Conservation (phyloP, 495 filamentous ascomycete species). For the Penicillium steckii region DNA sequence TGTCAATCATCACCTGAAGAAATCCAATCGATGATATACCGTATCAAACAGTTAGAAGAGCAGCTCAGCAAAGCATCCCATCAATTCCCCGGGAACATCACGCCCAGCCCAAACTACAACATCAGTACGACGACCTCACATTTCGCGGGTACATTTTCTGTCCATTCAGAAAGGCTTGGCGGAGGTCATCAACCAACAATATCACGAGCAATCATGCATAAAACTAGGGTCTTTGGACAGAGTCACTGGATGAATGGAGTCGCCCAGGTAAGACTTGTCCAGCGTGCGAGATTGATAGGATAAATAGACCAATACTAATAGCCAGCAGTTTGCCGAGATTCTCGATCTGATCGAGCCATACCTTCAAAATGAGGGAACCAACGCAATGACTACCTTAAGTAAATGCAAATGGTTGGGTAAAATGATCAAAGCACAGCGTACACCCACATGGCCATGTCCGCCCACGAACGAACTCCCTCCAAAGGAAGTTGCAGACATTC, state of each 20-base stretch:
- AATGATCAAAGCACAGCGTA: conserved; percentile 42
- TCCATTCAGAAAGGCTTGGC: conserved; percentile 20
- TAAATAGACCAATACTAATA: neutral
- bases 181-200: conserved; percentile 26
- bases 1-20: conserved; percentile 32
- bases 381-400: conserved; percentile 28
- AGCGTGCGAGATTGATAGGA: neutral
- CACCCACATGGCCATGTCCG: conserved; percentile 40
- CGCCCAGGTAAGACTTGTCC: conserved; percentile 33
- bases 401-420: conserved; percentile 48
- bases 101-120: conserved; percentile 17
- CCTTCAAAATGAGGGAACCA: conserved; percentile 36
- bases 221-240: conserved; percentile 53
- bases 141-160: conserved; percentile 26
- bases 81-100: conserved; percentile 3
- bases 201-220: conserved; percentile 46
- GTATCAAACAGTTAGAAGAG: conserved; percentile 46
- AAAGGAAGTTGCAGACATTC: conserved; percentile 39
- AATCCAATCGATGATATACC: conserved; percentile 33
- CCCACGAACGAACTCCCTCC: conserved; percentile 38
- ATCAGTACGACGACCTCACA: conserved; percentile 26
- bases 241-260: conserved; percentile 54
- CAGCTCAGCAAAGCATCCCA: conserved; percentile 31
- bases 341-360: conserved; percentile 38
- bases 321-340: conserved; percentile 36